Percentiles rank a stretch among this genome's conserved stretches.
Conservation (phyloP, 2,329 filamentous ascomycete genomes). For the Trichothecium sympodiale region DNA sequence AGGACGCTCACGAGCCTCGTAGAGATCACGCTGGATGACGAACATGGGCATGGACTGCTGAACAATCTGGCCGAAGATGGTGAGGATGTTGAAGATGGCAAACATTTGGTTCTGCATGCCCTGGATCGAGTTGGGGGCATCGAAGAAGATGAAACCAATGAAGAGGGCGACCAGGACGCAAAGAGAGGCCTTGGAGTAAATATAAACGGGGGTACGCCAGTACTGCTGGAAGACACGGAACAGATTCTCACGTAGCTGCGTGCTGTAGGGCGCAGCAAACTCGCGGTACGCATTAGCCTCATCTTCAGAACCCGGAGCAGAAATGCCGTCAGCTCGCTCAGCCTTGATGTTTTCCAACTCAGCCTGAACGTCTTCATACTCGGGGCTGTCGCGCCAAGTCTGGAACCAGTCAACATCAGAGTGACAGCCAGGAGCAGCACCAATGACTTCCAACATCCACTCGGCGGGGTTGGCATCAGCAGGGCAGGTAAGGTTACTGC, state of each 20-base stretch:
- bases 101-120: constrained; percentile 83
- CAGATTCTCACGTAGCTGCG: constrained; percentile 57
- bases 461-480: constrained; percentile 55
- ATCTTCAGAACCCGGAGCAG: constrained; percentile 20
- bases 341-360: constrained; percentile 41
- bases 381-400: constrained; percentile 40
- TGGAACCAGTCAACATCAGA: constrained; percentile 48
- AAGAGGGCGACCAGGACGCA: constrained; percentile 58
- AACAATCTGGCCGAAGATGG: constrained; percentile 68
- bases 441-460: constrained; percentile 47
- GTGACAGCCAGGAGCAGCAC: constrained; percentile 46
- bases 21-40: constrained; percentile 68
- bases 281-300: constrained; percentile 49
- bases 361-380: constrained; percentile 30
- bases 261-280: constrained; percentile 65
- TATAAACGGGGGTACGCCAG: constrained; percentile 82
- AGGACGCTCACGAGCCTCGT: constrained; percentile 76
- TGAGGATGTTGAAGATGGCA: constrained; percentile 72
- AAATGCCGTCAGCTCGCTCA: constrained; percentile 24
- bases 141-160: constrained; percentile 73
- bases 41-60: constrained; percentile 83
- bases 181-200: constrained; percentile 69
- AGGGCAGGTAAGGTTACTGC: constrained; percentile 42
- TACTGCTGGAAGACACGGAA: constrained; percentile 79
- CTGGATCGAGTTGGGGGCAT: constrained; percentile 59